These are phyloP conservation scores for Phytomonas francai DNA, from an alignment of 208 protist species.

Conservation along the genomic window DNA sequence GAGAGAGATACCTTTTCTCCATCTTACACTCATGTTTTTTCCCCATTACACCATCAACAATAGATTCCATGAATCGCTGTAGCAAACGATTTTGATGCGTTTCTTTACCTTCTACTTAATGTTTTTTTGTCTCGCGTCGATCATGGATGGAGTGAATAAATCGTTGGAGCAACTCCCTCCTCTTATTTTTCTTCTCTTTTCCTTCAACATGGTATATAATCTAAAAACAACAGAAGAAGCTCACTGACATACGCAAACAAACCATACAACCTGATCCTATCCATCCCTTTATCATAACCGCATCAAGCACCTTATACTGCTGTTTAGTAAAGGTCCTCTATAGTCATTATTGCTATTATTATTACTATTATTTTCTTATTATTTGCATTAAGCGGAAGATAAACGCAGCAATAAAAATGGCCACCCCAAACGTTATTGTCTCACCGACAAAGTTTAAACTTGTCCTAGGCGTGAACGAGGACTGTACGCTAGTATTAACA, in stretches of 20 bases:
- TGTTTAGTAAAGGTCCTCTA: not conserved
- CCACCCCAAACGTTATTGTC: conserved; percentile 41
- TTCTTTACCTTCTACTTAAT: conserved; percentile 2
- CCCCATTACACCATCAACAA: conserved; percentile 5
- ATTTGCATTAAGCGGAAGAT: conserved; percentile 7
- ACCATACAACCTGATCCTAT: not conserved
- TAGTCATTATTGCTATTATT: conserved; percentile 7
- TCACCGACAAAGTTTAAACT: conserved; percentile 50
- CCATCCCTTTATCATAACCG: not conserved
- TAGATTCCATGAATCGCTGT: not conserved
- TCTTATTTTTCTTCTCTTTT: conserved; percentile 2
- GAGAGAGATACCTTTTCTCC: conserved; percentile 3
- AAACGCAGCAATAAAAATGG: conserved; percentile 21
- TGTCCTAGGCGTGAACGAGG: conserved; percentile 38
- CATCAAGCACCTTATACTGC: not conserved
- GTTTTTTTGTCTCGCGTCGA: not conserved
- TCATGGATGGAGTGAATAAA: not conserved
- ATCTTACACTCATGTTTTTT: conserved; percentile 7
- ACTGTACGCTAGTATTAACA: conserved; percentile 62
- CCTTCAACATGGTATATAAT: not conserved
- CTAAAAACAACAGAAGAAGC: conserved; percentile 19
- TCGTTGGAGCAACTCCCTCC: conserved; percentile 5
- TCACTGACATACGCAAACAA: conserved; percentile 6
- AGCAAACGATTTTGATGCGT: not conserved
- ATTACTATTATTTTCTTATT: conserved; percentile 12